phyloP scores from a whole-genome alignment of 257 asterid species.

The Knoxia roxburghii region DNA sequence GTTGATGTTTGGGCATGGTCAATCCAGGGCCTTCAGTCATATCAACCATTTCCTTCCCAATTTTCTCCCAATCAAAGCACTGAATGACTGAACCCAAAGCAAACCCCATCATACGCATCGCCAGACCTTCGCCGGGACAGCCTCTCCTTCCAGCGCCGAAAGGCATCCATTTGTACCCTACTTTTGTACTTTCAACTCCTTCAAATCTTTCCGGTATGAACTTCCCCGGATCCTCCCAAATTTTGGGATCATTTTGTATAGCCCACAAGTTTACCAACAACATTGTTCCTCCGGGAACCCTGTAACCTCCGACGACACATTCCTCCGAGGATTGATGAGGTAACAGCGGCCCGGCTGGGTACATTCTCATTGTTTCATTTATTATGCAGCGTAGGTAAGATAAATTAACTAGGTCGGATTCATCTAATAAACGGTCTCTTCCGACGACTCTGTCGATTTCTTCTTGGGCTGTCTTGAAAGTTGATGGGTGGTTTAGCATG shows the following conservation, averaged over 20 bases:
- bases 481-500: slow-evolving; percentile 43
- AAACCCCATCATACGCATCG: slow-evolving; percentile 45
- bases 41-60: slow-evolving; percentile 21
- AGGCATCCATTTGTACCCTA: slow-evolving; percentile 42
- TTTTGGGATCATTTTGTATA: slow-evolving; percentile 56
- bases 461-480: slow-evolving; percentile 38
- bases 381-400: slow-evolving; percentile 45
- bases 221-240: slow-evolving; percentile 59
- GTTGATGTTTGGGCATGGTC: slow-evolving; percentile 27
- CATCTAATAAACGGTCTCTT: slow-evolving; percentile 32
- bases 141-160: slow-evolving; percentile 61
- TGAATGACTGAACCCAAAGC: slow-evolving; percentile 47
- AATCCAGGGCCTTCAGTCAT: slow-evolving; percentile 27
- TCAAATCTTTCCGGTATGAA: slow-evolving; percentile 81
- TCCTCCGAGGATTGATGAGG: slow-evolving; percentile 69
- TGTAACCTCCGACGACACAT: slow-evolving; percentile 54
- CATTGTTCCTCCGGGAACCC: slow-evolving; percentile 55
- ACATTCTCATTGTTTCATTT: slow-evolving; percentile 57
- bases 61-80: slow-evolving; percentile 55
- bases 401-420: slow-evolving; percentile 36
- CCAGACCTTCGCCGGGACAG: slow-evolving; percentile 63
- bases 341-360: slow-evolving; percentile 60
- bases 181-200: slow-evolving; percentile 40
- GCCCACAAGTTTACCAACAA: slow-evolving; percentile 61
- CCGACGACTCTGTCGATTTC: slow-evolving; percentile 45